Conservation (phyloP, 139 green algal species). For the Pleodorina starrii region DNA sequence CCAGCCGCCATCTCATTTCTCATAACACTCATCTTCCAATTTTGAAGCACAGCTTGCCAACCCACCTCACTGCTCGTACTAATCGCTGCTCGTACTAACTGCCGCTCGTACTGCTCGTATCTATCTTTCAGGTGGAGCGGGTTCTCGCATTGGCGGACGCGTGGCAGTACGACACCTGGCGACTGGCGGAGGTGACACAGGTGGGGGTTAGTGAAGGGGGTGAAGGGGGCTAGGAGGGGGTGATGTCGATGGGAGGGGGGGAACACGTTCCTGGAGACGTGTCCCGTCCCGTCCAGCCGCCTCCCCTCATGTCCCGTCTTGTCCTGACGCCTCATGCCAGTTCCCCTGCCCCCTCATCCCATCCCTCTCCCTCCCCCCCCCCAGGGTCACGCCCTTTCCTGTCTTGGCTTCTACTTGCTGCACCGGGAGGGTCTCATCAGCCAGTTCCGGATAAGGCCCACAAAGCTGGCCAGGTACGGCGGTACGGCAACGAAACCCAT, state of each 20-base stretch:
- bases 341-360: neutral
- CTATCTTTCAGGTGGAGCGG: conserved; percentile 51
- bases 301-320: no score
- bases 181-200: conserved; percentile 45
- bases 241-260: neutral
- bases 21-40: no score
- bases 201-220: neutral
- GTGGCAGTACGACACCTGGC: conserved; percentile 65
- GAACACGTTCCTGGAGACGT: neutral
- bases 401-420: conserved; percentile 51
- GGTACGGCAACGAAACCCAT: neutral
- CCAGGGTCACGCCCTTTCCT: conserved; percentile 56
- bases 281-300: no score
- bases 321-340: no score
- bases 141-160: conserved; percentile 40
- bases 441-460: conserved; percentile 28
- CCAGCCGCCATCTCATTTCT: no score
- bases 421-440: conserved; percentile 23
- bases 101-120: no score
- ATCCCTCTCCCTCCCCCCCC: conserved; percentile 1
- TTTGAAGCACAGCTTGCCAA: no score
- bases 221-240: neutral
- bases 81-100: no score
- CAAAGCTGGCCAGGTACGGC: neutral
- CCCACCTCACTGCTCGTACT: no score